Base-by-base conservation (phyloP, 1,284 basidiomycete species). In the Fomitopsis betulina region DNA sequence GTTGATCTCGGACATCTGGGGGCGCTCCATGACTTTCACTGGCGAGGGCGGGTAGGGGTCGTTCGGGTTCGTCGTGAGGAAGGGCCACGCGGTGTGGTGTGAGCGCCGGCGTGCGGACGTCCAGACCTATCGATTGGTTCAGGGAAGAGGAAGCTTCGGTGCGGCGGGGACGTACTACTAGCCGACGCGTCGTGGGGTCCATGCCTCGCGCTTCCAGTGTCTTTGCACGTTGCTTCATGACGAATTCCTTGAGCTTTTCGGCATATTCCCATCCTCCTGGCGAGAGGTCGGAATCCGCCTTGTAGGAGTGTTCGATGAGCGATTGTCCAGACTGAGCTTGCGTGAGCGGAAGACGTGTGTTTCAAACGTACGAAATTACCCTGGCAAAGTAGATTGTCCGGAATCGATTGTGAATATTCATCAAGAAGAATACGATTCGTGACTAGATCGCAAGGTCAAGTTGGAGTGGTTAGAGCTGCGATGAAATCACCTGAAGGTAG, bases 1-100 rank as follows among this genome's bases (percentile, higher is more conserved):
- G 68, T 99, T 99, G 70, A 99, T 96, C 77, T 99, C 96, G 58
- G 87, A 82, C 92, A 99, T 96, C 73, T 96, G 96, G 0, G 91
- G 85, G 66, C 96, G 95, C 75, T 99, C 94, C 47, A 94, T 83
- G 21, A 99, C 93, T 69, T 94, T 94, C 70, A 91, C 83, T 54
- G 77, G 81, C 45, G 77, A 58, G 45, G 73, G 68, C 50, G 53
- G 61, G 4, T 56, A 55, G 8, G 60, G 58, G 61, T 62, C 65
- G 55, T 56, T 63, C 42, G 63, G 59, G 56, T 39, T 65, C 23
- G 66, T 70, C 1, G 76, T 82, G 54, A 94, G 80, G 75, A 99
- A 97, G 0, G 96, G 96, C 87, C 94, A 96, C 1, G 95, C 94
- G 1, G 95, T 97, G 71, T 98, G 95, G 66, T 96, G 89, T 5